A percentile compares a stretch with the other conserved stretches of the same genome.
These are phyloP conservation scores for Ceratocystiopsis minuta DNA, from an alignment of 2,329 filamentous ascomycete species.

Conservation along the genomic window DNA sequence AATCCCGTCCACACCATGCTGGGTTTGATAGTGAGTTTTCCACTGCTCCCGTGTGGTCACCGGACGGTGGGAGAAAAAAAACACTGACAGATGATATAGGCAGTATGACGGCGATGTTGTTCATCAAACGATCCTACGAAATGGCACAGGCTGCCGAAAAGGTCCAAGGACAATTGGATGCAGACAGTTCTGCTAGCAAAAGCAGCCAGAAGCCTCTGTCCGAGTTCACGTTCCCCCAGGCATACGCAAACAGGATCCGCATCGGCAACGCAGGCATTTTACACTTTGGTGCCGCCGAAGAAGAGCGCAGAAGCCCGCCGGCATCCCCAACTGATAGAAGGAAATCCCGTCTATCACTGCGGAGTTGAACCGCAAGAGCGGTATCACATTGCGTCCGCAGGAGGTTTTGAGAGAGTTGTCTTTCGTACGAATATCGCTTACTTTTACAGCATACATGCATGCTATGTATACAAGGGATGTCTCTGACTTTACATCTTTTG, in stretches of 20 bases:
- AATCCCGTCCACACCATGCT: constrained; percentile 28
- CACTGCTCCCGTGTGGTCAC: too few species aligned
- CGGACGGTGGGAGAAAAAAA: too few species aligned
- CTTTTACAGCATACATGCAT: background rate
- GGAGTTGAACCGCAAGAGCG: too few species aligned
- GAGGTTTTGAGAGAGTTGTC: too few species aligned
- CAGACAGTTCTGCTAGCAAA: too few species aligned
- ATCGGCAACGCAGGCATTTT: constrained; percentile 7
- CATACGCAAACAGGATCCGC: constrained; percentile 11
- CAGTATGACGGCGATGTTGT: constrained; percentile 19
- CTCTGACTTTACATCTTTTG: background rate
- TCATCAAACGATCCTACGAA: too few species aligned
- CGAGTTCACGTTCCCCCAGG: too few species aligned
- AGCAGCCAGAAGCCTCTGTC: constrained; percentile 8
- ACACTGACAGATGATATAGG: too few species aligned
- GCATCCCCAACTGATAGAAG: too few species aligned
- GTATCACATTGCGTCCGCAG: background rate
- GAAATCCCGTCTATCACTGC: too few species aligned
- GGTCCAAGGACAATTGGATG: constrained; percentile 13
- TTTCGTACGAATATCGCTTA: constrained; percentile 2
- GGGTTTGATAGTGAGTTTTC: constrained; percentile 39
- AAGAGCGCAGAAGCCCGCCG: too few species aligned
- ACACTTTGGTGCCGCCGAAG: constrained; percentile 3
- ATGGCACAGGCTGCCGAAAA: too few species aligned
- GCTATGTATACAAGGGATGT: background rate